Evolutionary conservation across 2,329 filamentous ascomycete species (phyloP).

Genomic region (Penicillium thymicola): DNA sequence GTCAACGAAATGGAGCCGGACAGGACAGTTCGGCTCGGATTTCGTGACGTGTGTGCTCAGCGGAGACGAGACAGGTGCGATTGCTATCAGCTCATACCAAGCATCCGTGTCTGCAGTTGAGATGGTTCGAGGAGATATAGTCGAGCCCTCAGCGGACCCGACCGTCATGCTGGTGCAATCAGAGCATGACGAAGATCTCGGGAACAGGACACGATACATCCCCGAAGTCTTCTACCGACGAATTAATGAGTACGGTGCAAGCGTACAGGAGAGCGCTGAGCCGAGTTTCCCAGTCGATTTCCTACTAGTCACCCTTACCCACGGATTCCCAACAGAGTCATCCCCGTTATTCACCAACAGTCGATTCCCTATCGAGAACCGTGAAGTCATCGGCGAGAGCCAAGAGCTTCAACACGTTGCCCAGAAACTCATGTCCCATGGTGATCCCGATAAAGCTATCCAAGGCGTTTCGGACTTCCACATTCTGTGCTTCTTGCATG

Average conservation of each 20-base stretch:
- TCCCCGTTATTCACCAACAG: conserved; percentile 69
- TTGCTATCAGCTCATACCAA: conserved; percentile 87
- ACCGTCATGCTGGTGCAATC: conserved; percentile 90
- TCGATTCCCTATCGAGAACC: conserved; percentile 87
- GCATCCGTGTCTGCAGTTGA: conserved; percentile 93
- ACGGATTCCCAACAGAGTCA: conserved; percentile 83
- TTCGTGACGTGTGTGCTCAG: conserved; percentile 96
- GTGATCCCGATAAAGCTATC: conserved; percentile 60
- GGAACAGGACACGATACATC: conserved; percentile 76
- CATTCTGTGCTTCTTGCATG: conserved; percentile 79
- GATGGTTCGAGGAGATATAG: conserved; percentile 92
- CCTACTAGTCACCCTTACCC: conserved; percentile 89
- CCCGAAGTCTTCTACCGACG: conserved; percentile 95
- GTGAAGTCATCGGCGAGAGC: conserved; percentile 77
- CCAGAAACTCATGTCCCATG: conserved; percentile 65
- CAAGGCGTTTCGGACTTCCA: conserved; percentile 87
- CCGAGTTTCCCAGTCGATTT: conserved; percentile 96
- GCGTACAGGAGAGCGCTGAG: conserved; percentile 95
- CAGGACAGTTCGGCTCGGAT: conserved; percentile 87
- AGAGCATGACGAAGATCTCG: conserved; percentile 74
- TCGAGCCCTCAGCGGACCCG: conserved; percentile 92
- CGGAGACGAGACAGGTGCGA: conserved; percentile 85
- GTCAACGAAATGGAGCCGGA: conserved; percentile 94
- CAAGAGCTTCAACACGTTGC: conserved; percentile 72
- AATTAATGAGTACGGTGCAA: conserved; percentile 94